phyloP scores from a whole-genome alignment of 140 eudicot genomes.

The Stevia rebaudiana region DNA sequence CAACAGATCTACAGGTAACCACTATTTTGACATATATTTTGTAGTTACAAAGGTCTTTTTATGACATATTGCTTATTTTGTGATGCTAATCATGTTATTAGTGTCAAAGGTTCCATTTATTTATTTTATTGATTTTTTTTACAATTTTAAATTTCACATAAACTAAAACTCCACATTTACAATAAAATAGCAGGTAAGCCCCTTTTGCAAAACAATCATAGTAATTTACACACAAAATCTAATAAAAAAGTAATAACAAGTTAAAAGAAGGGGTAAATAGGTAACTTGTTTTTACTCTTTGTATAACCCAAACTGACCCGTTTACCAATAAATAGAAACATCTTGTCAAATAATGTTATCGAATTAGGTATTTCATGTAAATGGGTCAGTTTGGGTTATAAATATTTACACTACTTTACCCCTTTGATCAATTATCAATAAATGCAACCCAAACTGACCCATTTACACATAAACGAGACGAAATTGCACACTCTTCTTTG shows the following conservation, averaged over 20 bases:
- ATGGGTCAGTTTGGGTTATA: too few species aligned
- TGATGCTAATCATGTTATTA: not conserved
- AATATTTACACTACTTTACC: not conserved
- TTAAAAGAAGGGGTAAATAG: not conserved
- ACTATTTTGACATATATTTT: not conserved
- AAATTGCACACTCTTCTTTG: not conserved
- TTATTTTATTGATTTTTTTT: too few species aligned
- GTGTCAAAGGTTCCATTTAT: conserved; percentile 2
- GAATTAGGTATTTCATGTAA: too few species aligned
- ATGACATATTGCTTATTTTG: conserved; percentile 8
- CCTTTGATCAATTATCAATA: not conserved
- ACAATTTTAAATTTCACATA: too few species aligned
- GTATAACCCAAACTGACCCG: too few species aligned
- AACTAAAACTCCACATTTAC: too few species aligned
- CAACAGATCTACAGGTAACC: conserved; percentile 77
- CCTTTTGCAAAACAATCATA: too few species aligned
- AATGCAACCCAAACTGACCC: not conserved
- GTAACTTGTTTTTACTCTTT: not conserved
- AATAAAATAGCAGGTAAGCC: too few species aligned
- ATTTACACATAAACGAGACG: not conserved
- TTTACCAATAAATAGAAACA: too few species aligned
- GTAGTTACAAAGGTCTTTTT: not conserved
- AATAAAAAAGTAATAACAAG: not conserved
- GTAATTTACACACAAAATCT: not conserved
- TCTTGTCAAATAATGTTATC: too few species aligned